A percentile compares a stretch with the other conserved stretches of the same genome.
Evolutionary conservation across 768 basidiomycete genomes (phyloP).

Genomic region (Termitomyces sp.): DNA sequence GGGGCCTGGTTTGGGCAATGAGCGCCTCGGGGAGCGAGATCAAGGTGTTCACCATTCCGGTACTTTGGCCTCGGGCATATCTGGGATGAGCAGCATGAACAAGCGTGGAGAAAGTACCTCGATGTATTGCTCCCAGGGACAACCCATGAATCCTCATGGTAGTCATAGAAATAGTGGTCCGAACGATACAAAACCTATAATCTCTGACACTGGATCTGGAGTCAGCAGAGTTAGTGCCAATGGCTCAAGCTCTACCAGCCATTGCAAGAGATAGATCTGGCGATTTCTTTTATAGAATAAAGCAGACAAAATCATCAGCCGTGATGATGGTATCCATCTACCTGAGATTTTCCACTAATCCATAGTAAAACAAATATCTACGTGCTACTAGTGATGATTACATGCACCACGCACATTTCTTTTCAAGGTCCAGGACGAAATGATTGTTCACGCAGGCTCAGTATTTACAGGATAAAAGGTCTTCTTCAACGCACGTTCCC

Average conservation of each 20-base stretch:
- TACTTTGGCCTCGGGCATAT: not conserved
- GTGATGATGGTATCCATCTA: not conserved
- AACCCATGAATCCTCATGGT: not conserved
- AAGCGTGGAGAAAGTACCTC: not conserved
- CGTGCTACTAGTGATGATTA: not conserved
- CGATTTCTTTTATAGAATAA: too few species aligned
- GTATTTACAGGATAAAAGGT: conserved; percentile 19
- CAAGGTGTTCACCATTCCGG: not conserved
- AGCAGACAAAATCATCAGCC: not conserved
- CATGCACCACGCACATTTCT: too few species aligned
- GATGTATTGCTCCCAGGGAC: not conserved
- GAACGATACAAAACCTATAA: not conserved
- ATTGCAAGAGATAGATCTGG: too few species aligned
- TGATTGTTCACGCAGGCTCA: not conserved
- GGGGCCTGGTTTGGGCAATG: not conserved
- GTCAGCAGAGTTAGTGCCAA: not conserved
- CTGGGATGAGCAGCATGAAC: too few species aligned
- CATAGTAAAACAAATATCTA: not conserved
- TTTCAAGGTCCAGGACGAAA: too few species aligned
- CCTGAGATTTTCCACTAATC: not conserved
- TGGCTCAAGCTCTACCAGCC: not conserved
- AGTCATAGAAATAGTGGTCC: not conserved
- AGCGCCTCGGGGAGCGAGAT: not conserved
- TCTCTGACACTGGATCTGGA: not conserved
- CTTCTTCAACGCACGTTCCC: conserved; percentile 27